Base-by-base conservation (phyloP, 2,329 filamentous ascomycete species). In the Aspergillus terreus region DNA sequence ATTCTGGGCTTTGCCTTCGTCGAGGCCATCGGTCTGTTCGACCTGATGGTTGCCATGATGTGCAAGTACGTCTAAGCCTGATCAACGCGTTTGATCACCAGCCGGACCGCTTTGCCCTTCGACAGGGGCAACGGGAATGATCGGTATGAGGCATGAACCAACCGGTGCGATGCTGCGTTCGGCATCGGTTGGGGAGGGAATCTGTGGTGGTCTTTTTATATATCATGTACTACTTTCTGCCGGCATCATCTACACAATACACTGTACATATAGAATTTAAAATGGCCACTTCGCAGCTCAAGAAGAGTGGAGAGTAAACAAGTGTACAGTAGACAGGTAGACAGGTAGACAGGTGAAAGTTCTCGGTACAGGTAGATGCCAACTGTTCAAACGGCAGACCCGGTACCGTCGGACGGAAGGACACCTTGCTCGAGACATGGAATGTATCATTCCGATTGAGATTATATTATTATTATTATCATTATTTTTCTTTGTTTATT, bases 1-100 rank as follows among this genome's bases (percentile, higher is more conserved):
- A 92, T 94, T 88, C 82, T 94, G 74, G 89, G 90, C 82, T 94
- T 94, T 82, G 90, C 89, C 75, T 94, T 94, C 86, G 89, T 92
- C 78, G 90, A 94, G 78, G 89, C 90, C 80, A 71, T 71, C 53
- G 69, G 69, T 87, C 85, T 90, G 73, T 90, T 90, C 86, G 86
- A 90, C 72, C 85, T 90, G 72, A 91, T 91, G 87, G 84, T 91
- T 90, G 87, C 87, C 81, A 88, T 91, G 82, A 91, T 91, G 87
- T 88, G 87, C 86, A 91, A 91, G 83, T 89, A 88, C 80, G 85
- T 89, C 58, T 72, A 71, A 71, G 23, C 23, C 23, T 23, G 23
- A 23, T 23, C 23, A 23, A 23, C 5, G 23, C 1, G 23, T 23
- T 23, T 23, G 23, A 23, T 23, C 23, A 23, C 23, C 23, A 23